phyloP scores from a whole-genome alignment of 805 yeast genomes.

The Grigorovia yakushimaensis region DNA sequence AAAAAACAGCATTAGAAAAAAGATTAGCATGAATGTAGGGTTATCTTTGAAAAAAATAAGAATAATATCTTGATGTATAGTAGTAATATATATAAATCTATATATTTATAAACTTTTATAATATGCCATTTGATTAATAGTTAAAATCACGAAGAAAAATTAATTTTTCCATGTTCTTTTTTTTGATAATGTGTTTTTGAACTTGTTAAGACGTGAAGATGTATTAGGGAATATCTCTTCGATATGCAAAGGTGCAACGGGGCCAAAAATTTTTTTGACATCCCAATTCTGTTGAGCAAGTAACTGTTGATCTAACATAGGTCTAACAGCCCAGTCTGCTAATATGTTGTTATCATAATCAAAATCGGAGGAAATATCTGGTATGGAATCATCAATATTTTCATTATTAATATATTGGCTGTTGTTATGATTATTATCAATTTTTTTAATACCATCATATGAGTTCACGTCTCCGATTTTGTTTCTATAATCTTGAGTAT shows the following conservation, averaged over 20 bases:
- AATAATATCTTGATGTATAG: neutral
- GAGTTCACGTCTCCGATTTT: constrained; percentile 11
- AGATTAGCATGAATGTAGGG: constrained; percentile 29
- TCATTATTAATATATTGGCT: neutral
- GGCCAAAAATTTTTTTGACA: constrained; percentile 66
- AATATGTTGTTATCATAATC: constrained; percentile 44
- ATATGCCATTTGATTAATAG: neutral
- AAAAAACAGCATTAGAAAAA: constrained; percentile 45
- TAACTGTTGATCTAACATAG: constrained; percentile 40
- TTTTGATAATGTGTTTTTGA: constrained; percentile 23
- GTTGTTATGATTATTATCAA: constrained; percentile 1
- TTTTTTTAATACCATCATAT: neutral
- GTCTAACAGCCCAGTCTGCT: constrained; percentile 55
- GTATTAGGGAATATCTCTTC: constrained; percentile 50
- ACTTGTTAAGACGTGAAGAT: constrained; percentile 36
- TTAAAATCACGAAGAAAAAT: neutral
- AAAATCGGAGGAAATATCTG: constrained; percentile 42
- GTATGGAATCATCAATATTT: constrained; percentile 26
- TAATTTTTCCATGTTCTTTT: constrained; percentile 2
- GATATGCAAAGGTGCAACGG: constrained; percentile 57
- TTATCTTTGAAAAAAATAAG: constrained; percentile 14
- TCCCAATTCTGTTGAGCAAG: constrained; percentile 43
- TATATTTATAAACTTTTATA: neutral
- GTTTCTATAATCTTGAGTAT: constrained; percentile 24
- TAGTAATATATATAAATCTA: neutral